Conservation (phyloP, 1,284 basidiomycete genomes). For the Sporisorium graminicola region DNA sequence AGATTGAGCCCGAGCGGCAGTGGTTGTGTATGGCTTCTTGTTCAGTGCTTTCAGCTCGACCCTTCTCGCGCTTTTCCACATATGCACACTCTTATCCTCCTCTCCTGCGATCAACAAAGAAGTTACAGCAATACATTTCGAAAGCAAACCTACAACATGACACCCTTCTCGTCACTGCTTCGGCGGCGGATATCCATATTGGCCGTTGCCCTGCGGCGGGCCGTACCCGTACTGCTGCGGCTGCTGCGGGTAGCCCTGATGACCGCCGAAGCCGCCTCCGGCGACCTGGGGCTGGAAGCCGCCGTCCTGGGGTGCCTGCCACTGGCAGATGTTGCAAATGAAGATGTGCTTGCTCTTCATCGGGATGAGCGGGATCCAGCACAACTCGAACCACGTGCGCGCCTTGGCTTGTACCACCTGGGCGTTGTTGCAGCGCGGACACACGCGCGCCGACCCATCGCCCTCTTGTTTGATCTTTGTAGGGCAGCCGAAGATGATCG, state of each 20-base stretch:
- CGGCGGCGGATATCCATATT: slow-evolving; percentile 56
- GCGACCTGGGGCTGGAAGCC: slow-evolving; percentile 60
- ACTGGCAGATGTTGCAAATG: slow-evolving; percentile 67
- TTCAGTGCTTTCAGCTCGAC: too few relatives aligned
- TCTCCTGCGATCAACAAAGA: background rate
- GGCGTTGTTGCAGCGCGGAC: slow-evolving; percentile 67
- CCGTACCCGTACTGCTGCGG: slow-evolving; percentile 57
- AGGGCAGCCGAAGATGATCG: slow-evolving; percentile 66
- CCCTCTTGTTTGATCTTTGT: slow-evolving; percentile 68
- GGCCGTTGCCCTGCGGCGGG: slow-evolving; percentile 36
- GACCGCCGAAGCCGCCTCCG: slow-evolving; percentile 36
- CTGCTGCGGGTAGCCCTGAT: slow-evolving; percentile 33
- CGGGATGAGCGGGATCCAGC: slow-evolving; percentile 67
- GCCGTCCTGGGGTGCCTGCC: slow-evolving; percentile 57
- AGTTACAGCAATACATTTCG: background rate
- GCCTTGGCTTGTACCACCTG: slow-evolving; percentile 64
- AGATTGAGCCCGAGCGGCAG: too few relatives aligned
- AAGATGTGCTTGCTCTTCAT: slow-evolving; percentile 61
- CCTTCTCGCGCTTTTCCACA: too few relatives aligned
- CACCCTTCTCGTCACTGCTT: slow-evolving; percentile 22
- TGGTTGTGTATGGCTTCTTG: too few relatives aligned
- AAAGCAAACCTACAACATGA: background rate
- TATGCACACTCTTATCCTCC: background rate
- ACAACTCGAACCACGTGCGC: slow-evolving; percentile 67
- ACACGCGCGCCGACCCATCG: slow-evolving; percentile 61